Conservation (phyloP, 345 rosid genomes). For the Cardamine chenopodiifolia region DNA sequence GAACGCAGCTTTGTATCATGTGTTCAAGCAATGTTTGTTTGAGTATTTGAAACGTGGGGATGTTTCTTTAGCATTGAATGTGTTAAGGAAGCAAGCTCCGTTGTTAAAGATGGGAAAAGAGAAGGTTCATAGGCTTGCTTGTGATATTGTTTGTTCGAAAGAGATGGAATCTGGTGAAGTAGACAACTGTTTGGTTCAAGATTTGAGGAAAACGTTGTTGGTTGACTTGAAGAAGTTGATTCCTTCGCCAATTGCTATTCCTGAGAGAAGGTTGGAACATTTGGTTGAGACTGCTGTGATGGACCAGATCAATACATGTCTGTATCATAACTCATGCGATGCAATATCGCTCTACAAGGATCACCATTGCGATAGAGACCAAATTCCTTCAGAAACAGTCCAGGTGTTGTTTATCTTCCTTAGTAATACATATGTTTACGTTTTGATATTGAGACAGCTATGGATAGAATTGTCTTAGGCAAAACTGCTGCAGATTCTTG, state of each 20-base stretch:
- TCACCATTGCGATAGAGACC: constrained; percentile 72
- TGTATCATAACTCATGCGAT: constrained; percentile 68
- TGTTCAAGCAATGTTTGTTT: constrained; percentile 66
- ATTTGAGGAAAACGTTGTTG: constrained; percentile 56
- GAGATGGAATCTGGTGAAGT: constrained; percentile 51
- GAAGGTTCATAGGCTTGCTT: constrained; percentile 61
- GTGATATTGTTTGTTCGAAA: constrained; percentile 49
- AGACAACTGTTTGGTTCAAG: constrained; percentile 44
- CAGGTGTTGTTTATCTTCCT: constrained; percentile 56
- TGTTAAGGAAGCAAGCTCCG: constrained; percentile 63
- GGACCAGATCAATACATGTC: constrained; percentile 67
- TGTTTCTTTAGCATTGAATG: constrained; percentile 56
- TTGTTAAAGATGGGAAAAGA: constrained; percentile 54
- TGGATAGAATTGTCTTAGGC: not conserved
- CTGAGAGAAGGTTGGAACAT: constrained; percentile 69
- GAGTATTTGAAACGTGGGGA: constrained; percentile 67
- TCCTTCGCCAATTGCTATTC: constrained; percentile 59
- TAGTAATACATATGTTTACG: not conserved
- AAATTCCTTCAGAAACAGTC: constrained; percentile 76
- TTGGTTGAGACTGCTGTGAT: constrained; percentile 67
- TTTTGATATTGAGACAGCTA: not conserved
- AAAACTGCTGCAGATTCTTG: constrained; percentile 5
- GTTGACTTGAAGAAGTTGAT: constrained; percentile 63
- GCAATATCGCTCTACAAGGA: constrained; percentile 68
- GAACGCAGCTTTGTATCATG: constrained; percentile 60